These are phyloP conservation scores for Eimeria praecox DNA, from an alignment of 169 alveolate genomes.

Conservation along the genomic window DNA sequence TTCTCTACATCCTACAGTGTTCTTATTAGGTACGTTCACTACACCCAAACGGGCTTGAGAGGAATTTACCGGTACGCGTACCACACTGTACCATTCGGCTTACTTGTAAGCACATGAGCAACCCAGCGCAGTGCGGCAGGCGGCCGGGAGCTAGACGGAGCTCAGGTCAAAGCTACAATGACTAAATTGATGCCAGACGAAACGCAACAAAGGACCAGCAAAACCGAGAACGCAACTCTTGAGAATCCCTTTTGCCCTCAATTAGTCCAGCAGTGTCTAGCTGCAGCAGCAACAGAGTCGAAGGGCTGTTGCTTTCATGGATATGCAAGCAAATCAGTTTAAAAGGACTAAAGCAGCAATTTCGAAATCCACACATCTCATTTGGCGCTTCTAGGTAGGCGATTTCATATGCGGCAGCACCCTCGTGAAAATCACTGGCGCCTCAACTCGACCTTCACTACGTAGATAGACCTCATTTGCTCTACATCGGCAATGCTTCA, in stretches of 20 bases:
- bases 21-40: background rate
- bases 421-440: too few relatives aligned
- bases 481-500: too few relatives aligned
- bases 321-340: background rate
- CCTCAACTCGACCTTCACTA: too few relatives aligned
- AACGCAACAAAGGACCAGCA: too few relatives aligned
- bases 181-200: background rate
- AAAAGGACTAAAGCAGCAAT: background rate
- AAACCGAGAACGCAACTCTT: too few relatives aligned
- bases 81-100: background rate
- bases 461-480: too few relatives aligned
- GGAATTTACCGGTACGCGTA: background rate
- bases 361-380: background rate
- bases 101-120: too few relatives aligned
- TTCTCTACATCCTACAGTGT: too few relatives aligned
- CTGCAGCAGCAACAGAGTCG: background rate
- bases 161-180: background rate
- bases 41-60: background rate
- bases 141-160: too few relatives aligned
- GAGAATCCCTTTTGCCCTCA: too few relatives aligned
- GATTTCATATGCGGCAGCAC: background rate
- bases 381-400: background rate
- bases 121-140: too few relatives aligned
- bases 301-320: background rate
- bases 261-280: background rate